Percentiles rank a stretch among this genome's conserved stretches.
Evolutionary conservation across 2,329 filamentous ascomycete species (phyloP).

Genomic region (Teratosphaeria epicoccoides): DNA sequence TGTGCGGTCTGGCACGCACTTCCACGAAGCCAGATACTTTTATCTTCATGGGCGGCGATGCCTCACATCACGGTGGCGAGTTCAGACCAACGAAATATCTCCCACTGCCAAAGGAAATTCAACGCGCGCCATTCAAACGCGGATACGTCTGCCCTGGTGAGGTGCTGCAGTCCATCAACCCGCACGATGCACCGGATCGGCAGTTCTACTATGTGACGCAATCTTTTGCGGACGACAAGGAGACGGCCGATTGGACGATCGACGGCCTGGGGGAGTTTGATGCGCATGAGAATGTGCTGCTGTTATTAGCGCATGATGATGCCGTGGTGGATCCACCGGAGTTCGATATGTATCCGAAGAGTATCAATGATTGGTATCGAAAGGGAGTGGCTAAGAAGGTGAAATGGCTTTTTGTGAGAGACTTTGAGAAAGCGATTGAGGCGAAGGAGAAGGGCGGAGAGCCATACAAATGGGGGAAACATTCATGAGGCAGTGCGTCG

Average conservation of each 20-base stretch:
- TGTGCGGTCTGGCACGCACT: constrained; percentile 41
- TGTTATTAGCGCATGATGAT: constrained; percentile 25
- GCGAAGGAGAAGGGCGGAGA: constrained; percentile 13
- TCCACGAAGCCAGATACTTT: constrained; percentile 29
- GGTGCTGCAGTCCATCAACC: constrained; percentile 32
- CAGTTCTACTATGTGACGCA: constrained; percentile 28
- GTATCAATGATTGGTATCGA: constrained; percentile 25
- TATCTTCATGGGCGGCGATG: constrained; percentile 42
- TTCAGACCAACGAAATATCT: constrained; percentile 33
- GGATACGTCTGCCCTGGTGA: constrained; percentile 31
- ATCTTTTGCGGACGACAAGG: constrained; percentile 28
- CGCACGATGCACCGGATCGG: constrained; percentile 21
- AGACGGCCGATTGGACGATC: constrained; percentile 23
- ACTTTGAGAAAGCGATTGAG: constrained; percentile 37
- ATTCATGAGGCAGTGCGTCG: constrained; percentile 1
- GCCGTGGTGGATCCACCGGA: constrained; percentile 19
- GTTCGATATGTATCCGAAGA: constrained; percentile 31
- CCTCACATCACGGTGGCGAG: constrained; percentile 27
- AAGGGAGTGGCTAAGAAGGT: constrained; percentile 20
- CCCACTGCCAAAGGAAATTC: constrained; percentile 27
- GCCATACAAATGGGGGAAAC: constrained; percentile 7
- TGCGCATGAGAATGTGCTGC: constrained; percentile 22
- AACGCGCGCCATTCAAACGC: constrained; percentile 16
- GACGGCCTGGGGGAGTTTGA: constrained; percentile 24
- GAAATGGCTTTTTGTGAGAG: constrained; percentile 37